Conservation (phyloP, 2,329 filamentous ascomycete genomes). For the Fusarium burgessii region DNA sequence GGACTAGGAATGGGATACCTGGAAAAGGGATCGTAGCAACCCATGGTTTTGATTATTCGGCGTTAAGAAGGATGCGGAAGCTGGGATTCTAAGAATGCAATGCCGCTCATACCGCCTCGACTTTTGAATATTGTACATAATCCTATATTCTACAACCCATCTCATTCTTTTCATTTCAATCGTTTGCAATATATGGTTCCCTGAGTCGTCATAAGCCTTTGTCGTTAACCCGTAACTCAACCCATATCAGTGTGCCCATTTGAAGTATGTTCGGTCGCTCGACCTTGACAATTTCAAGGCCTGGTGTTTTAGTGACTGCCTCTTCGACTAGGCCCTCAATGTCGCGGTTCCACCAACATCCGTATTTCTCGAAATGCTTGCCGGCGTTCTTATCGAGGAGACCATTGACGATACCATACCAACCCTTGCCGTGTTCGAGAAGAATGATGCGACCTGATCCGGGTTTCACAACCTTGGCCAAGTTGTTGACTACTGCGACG, state of each 20-base stretch:
- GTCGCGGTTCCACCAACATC: slow-evolving; percentile 78
- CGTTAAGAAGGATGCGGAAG: slow-evolving; percentile 36
- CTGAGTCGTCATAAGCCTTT: slow-evolving; percentile 23
- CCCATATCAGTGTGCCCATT: slow-evolving; percentile 68
- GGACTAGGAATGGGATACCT: slow-evolving; percentile 40
- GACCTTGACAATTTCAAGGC: slow-evolving; percentile 67
- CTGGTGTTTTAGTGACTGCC: slow-evolving; percentile 61
- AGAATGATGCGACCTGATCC: slow-evolving; percentile 70
- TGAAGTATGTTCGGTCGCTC: slow-evolving; percentile 65
- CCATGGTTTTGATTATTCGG: slow-evolving; percentile 34
- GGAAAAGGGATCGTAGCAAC: slow-evolving; percentile 35
- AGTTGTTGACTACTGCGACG: slow-evolving; percentile 62
- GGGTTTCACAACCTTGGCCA: slow-evolving; percentile 65
- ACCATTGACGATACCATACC: slow-evolving; percentile 66
- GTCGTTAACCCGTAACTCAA: slow-evolving; percentile 64
- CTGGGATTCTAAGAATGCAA: slow-evolving; percentile 39
- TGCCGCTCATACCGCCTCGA: slow-evolving; percentile 45
- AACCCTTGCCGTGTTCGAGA: slow-evolving; percentile 71
- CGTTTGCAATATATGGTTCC: slow-evolving; percentile 9
- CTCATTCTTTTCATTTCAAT: slow-evolving; percentile 24
- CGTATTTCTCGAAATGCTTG: slow-evolving; percentile 69
- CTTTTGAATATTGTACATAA: slow-evolving; percentile 44
- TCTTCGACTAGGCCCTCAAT: slow-evolving; percentile 66
- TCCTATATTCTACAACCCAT: slow-evolving; percentile 39
- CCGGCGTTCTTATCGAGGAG: slow-evolving; percentile 67